These are phyloP conservation scores for Plasmodium yoelii DNA, from an alignment of 169 alveolate genomes.

Conservation along the genomic window DNA sequence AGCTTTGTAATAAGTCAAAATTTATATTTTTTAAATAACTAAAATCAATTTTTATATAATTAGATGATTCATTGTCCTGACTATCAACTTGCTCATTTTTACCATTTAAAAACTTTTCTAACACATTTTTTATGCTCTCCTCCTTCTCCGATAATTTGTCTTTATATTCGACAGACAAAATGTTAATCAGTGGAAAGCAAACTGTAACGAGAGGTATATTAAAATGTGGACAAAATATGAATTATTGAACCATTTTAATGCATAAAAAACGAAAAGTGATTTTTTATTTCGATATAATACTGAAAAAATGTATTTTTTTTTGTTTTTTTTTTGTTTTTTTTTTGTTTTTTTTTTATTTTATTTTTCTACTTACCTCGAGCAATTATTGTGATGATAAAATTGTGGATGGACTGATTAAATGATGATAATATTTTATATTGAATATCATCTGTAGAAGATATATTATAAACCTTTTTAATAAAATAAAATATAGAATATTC, in stretches of 20 bases:
- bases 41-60: conserved; percentile 3
- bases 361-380: conserved; percentile 28
- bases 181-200: conserved; percentile 59
- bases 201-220: conserved; percentile 7
- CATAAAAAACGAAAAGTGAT: too few relatives aligned
- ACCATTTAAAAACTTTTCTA: conserved; percentile 22
- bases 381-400: conserved; percentile 50
- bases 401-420: conserved; percentile 57
- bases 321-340: too few relatives aligned
- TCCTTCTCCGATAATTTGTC: conserved; percentile 29
- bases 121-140: conserved; percentile 28
- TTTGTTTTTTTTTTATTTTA: too few relatives aligned
- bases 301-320: too few relatives aligned
- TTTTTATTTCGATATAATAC: too few relatives aligned
- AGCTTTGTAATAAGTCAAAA: conserved; percentile 23
- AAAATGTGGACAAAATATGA: not conserved
- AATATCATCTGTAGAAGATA: conserved; percentile 27
- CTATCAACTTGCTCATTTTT: conserved; percentile 9
- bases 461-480: conserved; percentile 51
- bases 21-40: conserved; percentile 15
- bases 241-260: not conserved
- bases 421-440: conserved; percentile 18
- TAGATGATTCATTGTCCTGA: not conserved
- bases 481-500: conserved; percentile 53
- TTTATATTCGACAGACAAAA: conserved; percentile 43